Evolutionary conservation across 2,329 filamentous ascomycete genomes (phyloP), one percentile per base, ranked within the genome.

Genomic region (Colletotrichum sp.): DNA sequence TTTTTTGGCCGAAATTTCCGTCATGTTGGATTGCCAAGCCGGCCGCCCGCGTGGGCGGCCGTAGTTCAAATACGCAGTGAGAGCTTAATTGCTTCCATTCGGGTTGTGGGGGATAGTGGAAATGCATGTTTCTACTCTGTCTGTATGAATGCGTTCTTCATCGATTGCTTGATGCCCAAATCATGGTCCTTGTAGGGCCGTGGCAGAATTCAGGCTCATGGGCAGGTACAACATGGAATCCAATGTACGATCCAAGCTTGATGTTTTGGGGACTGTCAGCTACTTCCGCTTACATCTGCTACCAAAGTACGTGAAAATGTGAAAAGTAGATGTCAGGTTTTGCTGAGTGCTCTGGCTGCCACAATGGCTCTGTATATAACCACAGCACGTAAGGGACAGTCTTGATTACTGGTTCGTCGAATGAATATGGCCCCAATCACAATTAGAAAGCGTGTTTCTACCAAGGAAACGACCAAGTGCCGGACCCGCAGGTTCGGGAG

Each of bases 261-360:
- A 0, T n/a, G 18, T 49, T n/a, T n/a, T 10, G 1, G 18, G n/a
- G 18, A n/a, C 39, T 49, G 36, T n/a, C 5, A 18, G 10, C 5
- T 9, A n/a, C n/a, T 12, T n/a, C n/a, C 9, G 2, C 44, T 13
- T 6, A 2, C 18, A 4, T 7, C 44, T 49, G 10, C 2, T 49
- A 21, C n/a, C 3, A 49, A 12, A 6, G 0, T 21, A 12, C 10
- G 3, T n/a, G 1, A 4, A 7, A 7, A 7, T 13, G n/a, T 7
- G 18, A 21, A 13, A 49, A 7, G 6, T 1, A 21, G 3, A 21
- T 3, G n/a, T 4, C 44, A 7, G n/a, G 10, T 49, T 7, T 36
- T 16, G 15, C 34, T 16, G 34, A 7, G 6, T 16, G 0, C 18
- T 12, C 44, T 49, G n/a, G 10, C 44, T 49, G 44, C 10, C 18